Conservation (phyloP, 768 basidiomycete species). For the Chalciporus pseudorubinellus region DNA sequence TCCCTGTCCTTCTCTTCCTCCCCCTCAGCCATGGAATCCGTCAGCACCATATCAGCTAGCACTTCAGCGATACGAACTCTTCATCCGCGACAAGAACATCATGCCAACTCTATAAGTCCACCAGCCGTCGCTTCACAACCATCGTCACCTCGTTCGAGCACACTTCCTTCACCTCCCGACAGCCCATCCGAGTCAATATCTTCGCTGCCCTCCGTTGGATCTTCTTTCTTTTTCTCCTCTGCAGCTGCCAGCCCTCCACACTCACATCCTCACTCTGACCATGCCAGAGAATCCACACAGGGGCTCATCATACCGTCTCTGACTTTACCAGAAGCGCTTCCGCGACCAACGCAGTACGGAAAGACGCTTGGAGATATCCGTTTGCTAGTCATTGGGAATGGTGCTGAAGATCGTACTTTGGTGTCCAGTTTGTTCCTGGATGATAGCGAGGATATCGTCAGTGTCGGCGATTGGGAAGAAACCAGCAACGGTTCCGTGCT, state of each 20-base stretch:
- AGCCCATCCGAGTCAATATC: slow-evolving; percentile 66
- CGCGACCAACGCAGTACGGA: slow-evolving; percentile 63
- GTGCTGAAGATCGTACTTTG: slow-evolving; percentile 31
- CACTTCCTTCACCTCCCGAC: slow-evolving; percentile 56
- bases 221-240: slow-evolving; percentile 78
- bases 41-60: slow-evolving; percentile 31
- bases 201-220: slow-evolving; percentile 69
- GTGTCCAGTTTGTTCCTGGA: slow-evolving; percentile 51
- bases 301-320: slow-evolving; percentile 72
- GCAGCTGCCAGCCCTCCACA: slow-evolving; percentile 65
- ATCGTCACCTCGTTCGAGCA: slow-evolving; percentile 48
- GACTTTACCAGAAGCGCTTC: slow-evolving; percentile 58
- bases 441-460: slow-evolving; percentile 68
- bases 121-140: slow-evolving; percentile 35
- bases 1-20: neutral
- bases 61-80: slow-evolving; percentile 39
- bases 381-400: slow-evolving; percentile 53
- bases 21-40: slow-evolving; percentile 25
- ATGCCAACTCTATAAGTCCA: neutral
- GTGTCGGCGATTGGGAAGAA: slow-evolving; percentile 58
- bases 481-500: slow-evolving; percentile 43
- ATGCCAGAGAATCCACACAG: slow-evolving; percentile 39
- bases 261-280: slow-evolving; percentile 42
- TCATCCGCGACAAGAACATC: slow-evolving; percentile 25
- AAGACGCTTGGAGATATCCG: slow-evolving; percentile 64